A percentile compares a stretch with the other conserved stretches of the same genome.
Conservation (phyloP, 495 filamentous ascomycete species). For the Apiosordaria backusii region DNA sequence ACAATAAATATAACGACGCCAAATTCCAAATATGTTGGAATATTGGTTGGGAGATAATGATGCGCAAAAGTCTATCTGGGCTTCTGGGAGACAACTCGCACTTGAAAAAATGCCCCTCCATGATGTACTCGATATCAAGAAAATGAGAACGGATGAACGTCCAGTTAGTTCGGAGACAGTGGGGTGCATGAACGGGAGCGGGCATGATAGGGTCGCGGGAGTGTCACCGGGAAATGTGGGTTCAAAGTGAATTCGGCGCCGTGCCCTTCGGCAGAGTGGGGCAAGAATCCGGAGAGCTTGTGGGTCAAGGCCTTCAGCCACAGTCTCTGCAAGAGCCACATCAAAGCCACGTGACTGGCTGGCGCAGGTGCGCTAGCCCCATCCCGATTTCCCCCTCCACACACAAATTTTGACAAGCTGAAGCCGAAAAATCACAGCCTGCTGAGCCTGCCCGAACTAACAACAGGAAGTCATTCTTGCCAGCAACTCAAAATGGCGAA, state of each 20-base stretch:
- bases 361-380: conserved; percentile 28
- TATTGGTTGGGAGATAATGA: background rate
- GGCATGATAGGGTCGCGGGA: background rate
- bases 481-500: conserved; percentile 36
- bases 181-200: background rate
- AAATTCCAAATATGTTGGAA: background rate
- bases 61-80: background rate
- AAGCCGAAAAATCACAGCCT: conserved; percentile 29
- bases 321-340: conserved; percentile 13
- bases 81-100: too few species aligned
- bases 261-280: background rate
- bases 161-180: background rate
- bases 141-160: too few species aligned
- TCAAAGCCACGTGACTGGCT: conserved; percentile 27
- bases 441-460: conserved; percentile 28
- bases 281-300: background rate
- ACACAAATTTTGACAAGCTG: conserved; percentile 33
- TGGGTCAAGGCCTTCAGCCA: conserved; percentile 14
- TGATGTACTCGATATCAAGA: background rate
- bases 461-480: conserved; percentile 34
- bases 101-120: background rate
- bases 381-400: conserved; percentile 35
- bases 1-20: background rate
- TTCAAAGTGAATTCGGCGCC: background rate
- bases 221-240: background rate